Percentiles rank a stretch among this genome's conserved stretches.
phyloP scores from a whole-genome alignment of 106 monocot genomes.

The Hemerocallis citrina region DNA sequence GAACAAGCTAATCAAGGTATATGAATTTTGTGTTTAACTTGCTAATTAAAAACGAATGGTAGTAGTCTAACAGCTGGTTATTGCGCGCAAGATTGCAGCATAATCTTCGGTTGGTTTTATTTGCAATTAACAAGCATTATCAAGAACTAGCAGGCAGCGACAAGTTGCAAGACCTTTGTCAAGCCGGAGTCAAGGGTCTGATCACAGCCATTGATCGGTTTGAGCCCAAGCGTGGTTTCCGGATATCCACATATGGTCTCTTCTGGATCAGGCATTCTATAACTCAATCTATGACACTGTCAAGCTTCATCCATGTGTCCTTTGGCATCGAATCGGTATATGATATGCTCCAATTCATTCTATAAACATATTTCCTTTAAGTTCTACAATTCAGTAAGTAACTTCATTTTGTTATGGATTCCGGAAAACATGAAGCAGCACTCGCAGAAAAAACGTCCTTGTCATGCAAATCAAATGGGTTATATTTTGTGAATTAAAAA shows the following conservation, averaged over 20 bases:
- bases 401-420: too few relatives aligned
- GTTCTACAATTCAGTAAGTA: too few relatives aligned
- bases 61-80: too few relatives aligned
- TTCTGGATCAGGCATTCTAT: slow-evolving; percentile 96
- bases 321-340: slow-evolving; percentile 87
- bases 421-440: too few relatives aligned
- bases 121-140: slow-evolving; percentile 78
- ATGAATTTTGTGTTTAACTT: neutral
- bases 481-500: neutral
- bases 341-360: slow-evolving; percentile 6
- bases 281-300: slow-evolving; percentile 59
- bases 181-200: slow-evolving; percentile 84
- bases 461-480: too few relatives aligned
- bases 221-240: slow-evolving; percentile 75
- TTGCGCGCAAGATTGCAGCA: slow-evolving; percentile 71
- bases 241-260: slow-evolving; percentile 76
- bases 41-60: too few relatives aligned
- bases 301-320: slow-evolving; percentile 72
- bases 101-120: slow-evolving; percentile 82
- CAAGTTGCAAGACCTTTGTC: slow-evolving; percentile 86
- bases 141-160: slow-evolving; percentile 51
- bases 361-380: neutral
- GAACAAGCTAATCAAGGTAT: slow-evolving; percentile 95
- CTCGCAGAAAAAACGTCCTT: too few relatives aligned
- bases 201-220: slow-evolving; percentile 80